Evolutionary conservation across 2,329 filamentous ascomycete species (phyloP).

Genomic region (Orbilia brochopaga): DNA sequence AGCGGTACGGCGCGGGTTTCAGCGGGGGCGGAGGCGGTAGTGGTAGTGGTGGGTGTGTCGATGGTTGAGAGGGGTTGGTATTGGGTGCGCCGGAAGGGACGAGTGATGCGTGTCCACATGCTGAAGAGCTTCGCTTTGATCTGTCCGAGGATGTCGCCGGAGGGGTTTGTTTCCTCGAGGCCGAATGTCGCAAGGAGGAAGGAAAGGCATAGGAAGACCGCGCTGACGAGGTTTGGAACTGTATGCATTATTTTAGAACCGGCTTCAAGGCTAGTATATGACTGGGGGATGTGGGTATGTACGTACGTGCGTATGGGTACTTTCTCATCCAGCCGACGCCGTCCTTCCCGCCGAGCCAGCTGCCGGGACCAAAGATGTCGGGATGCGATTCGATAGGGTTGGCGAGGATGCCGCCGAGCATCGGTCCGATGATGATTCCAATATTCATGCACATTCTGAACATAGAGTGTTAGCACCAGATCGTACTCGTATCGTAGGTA

Average conservation of each 20-base stretch:
- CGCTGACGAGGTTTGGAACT: slow-evolving; percentile 64
- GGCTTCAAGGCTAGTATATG: too few species aligned
- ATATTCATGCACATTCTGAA: slow-evolving; percentile 71
- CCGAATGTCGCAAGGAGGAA: slow-evolving; percentile 24
- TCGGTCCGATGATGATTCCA: slow-evolving; percentile 67
- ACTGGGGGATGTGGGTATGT: neutral
- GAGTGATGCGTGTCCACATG: slow-evolving; percentile 6
- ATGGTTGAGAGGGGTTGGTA: slow-evolving; percentile 54
- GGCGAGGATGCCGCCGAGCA: slow-evolving; percentile 61
- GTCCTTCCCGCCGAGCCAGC: slow-evolving; percentile 45
- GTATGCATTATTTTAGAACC: slow-evolving; percentile 1
- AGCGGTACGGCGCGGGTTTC: slow-evolving; percentile 57
- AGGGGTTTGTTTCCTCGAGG: slow-evolving; percentile 37
- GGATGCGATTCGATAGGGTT: slow-evolving; percentile 60
- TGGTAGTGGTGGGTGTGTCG: slow-evolving; percentile 2
- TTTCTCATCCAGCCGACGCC: slow-evolving; percentile 59
- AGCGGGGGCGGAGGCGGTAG: slow-evolving; percentile 50
- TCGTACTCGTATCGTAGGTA: neutral
- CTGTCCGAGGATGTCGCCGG: slow-evolving; percentile 33
- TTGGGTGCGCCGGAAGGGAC: slow-evolving; percentile 53
- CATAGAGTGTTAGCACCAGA: neutral
- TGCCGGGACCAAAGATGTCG: slow-evolving; percentile 59
- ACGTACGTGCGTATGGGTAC: slow-evolving; percentile 62
- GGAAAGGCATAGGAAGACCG: slow-evolving; percentile 59
- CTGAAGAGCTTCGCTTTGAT: neutral